Conservation (phyloP, 2,329 filamentous ascomycete genomes). For the Sclerotinia glacialis region DNA sequence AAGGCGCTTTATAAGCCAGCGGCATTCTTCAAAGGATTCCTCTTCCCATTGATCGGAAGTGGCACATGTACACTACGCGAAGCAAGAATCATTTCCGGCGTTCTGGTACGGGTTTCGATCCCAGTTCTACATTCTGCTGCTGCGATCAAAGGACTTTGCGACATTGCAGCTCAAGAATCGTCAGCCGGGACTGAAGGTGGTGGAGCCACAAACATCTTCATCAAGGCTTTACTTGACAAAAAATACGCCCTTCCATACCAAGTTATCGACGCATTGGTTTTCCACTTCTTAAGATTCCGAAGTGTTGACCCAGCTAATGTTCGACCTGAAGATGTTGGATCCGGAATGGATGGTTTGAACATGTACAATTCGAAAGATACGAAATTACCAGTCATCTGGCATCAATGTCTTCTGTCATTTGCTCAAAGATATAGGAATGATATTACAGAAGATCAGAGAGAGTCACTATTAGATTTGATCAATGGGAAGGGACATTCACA, state of each 20-base stretch:
- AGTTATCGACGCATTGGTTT: constrained; percentile 90
- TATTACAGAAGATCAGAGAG: constrained; percentile 91
- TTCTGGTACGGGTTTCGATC: constrained; percentile 79
- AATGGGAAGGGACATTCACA: constrained; percentile 79
- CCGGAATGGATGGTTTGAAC: constrained; percentile 53
- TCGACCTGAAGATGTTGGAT: constrained; percentile 47
- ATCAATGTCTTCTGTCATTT: constrained; percentile 89
- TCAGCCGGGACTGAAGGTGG: constrained; percentile 79
- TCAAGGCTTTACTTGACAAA: constrained; percentile 90
- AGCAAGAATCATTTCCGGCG: constrained; percentile 85
- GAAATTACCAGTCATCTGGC: constrained; percentile 90
- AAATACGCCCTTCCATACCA: constrained; percentile 95
- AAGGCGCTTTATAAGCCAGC: constrained; percentile 91
- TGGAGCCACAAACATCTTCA: constrained; percentile 92
- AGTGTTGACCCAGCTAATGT: constrained; percentile 61
- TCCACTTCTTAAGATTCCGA: constrained; percentile 91
- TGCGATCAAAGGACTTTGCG: constrained; percentile 85
- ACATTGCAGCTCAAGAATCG: constrained; percentile 89
- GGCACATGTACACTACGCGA: constrained; percentile 91
- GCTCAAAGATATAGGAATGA: constrained; percentile 94
- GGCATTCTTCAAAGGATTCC: constrained; percentile 93
- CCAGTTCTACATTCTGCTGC: constrained; percentile 91
- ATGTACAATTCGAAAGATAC: constrained; percentile 50
- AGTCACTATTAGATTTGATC: constrained; percentile 84
- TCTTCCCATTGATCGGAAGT: constrained; percentile 83